These are phyloP conservation scores for Penicillium paneum DNA, from an alignment of 2,329 filamentous ascomycete genomes.

Conservation along the genomic window DNA sequence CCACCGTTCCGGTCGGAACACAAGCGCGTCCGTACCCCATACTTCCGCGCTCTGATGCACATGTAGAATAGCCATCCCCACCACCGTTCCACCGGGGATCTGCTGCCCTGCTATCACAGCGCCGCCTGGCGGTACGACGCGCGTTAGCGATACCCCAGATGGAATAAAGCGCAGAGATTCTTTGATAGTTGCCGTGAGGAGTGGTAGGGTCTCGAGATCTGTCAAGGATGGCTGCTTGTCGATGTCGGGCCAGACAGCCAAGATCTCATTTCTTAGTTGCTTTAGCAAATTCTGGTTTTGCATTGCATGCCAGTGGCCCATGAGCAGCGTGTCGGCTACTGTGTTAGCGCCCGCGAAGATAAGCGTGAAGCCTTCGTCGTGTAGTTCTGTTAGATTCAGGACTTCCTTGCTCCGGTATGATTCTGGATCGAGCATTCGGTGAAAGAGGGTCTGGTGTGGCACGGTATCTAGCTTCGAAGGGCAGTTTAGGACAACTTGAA, in stretches of 20 bases:
- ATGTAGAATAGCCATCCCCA: not conserved
- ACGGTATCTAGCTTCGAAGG: not conserved
- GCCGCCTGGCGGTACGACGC: not conserved
- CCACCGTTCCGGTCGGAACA: not conserved
- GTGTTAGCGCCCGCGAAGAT: constrained; percentile 13
- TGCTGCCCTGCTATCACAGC: not conserved
- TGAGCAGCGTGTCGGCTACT: constrained; percentile 8
- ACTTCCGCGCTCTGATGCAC: not conserved
- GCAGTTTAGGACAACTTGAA: not conserved
- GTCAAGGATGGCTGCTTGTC: not conserved
- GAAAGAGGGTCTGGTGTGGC: not conserved
- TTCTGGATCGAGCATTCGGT: not conserved
- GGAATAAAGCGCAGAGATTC: not conserved
- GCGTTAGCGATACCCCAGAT: not conserved
- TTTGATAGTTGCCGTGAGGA: not conserved
- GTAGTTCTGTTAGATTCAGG: constrained; percentile 3
- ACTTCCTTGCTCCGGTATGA: constrained; percentile 2
- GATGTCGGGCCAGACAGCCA: not conserved
- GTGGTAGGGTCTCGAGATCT: not conserved
- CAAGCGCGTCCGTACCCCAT: not conserved
- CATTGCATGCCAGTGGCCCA: constrained; percentile 10
- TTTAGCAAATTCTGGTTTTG: not conserved
- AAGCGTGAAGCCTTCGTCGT: constrained; percentile 12
- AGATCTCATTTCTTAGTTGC: not conserved
- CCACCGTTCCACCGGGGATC: not conserved